Evolutionary conservation across 306 rosid species (phyloP).

Genomic region (Senna siamea): DNA sequence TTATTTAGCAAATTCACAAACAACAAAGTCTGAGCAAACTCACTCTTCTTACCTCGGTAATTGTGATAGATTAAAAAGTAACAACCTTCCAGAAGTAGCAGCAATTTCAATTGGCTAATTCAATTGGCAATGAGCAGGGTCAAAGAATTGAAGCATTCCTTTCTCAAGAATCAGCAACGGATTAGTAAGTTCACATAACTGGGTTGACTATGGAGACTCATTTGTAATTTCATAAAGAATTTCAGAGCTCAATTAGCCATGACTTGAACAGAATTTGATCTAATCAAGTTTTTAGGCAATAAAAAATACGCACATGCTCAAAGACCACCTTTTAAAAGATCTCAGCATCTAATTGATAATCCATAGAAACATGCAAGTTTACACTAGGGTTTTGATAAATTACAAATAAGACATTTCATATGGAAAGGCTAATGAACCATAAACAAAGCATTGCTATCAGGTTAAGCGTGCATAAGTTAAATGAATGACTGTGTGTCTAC

Average conservation of each 20-base stretch:
- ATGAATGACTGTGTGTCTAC: slow-evolving; percentile 17
- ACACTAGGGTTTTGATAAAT: slow-evolving; percentile 1
- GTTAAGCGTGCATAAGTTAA: neutral
- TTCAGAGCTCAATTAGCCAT: slow-evolving; percentile 4
- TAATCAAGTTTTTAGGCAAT: slow-evolving; percentile 1
- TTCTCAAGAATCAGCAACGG: slow-evolving; percentile 14
- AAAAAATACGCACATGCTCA: slow-evolving; percentile 1
- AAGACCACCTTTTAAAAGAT: neutral
- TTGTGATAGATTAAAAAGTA: neutral
- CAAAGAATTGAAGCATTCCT: neutral
- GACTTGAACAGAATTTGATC: slow-evolving; percentile 26
- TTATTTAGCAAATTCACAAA: too few relatives aligned
- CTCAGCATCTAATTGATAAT: slow-evolving; percentile 6
- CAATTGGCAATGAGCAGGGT: neutral
- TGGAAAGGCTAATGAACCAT: neutral
- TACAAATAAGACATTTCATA: slow-evolving; percentile 11
- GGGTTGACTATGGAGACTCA: slow-evolving; percentile 1
- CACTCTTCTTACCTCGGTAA: neutral
- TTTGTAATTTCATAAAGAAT: neutral
- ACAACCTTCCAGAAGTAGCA: neutral
- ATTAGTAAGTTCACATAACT: slow-evolving; percentile 9
- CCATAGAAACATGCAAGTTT: too few relatives aligned
- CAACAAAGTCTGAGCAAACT: neutral
- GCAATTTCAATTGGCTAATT: slow-evolving; percentile 13
- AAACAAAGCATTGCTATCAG: neutral